phyloP scores from a whole-genome alignment of 73 alveolate species.

The Durusdinium trenchii region DNA sequence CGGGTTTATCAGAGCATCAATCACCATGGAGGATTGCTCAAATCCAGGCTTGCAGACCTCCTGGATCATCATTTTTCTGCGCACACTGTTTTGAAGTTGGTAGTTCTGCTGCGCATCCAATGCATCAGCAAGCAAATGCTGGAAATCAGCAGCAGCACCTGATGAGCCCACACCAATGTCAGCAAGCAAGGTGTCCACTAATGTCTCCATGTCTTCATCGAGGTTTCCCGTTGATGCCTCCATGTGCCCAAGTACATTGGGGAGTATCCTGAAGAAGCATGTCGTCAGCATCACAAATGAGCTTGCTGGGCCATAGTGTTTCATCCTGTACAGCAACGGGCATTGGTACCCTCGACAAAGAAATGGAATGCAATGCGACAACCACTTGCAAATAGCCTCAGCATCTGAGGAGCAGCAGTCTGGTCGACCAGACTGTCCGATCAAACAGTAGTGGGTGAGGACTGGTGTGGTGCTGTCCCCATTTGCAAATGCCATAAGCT shows the following conservation, averaged over 20 bases:
- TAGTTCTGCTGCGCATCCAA: not conserved
- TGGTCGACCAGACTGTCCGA: not conserved
- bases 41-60: not conserved
- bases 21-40: not conserved
- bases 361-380: not conserved
- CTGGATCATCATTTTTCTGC: not conserved
- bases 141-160: not conserved
- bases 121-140: constrained; percentile 13
- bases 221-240: not conserved
- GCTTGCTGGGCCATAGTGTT: constrained; percentile 46
- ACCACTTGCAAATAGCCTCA: constrained; percentile 15
- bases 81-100: not conserved
- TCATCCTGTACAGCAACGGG: constrained; percentile 37
- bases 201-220: too few relatives aligned
- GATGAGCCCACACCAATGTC: not conserved
- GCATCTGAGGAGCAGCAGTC: constrained; percentile 25
- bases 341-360: not conserved
- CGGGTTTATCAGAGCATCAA: constrained; percentile 18
- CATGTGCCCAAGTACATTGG: not conserved
- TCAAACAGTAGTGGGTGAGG: not conserved
- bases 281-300: not conserved
- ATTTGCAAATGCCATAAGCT: not conserved
- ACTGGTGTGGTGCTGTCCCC: not conserved
- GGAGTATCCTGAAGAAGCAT: not conserved
- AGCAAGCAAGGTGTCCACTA: not conserved